Evolutionary conservation across 2,329 filamentous ascomycete genomes (phyloP).

Genomic region (Diaporthe sp.): DNA sequence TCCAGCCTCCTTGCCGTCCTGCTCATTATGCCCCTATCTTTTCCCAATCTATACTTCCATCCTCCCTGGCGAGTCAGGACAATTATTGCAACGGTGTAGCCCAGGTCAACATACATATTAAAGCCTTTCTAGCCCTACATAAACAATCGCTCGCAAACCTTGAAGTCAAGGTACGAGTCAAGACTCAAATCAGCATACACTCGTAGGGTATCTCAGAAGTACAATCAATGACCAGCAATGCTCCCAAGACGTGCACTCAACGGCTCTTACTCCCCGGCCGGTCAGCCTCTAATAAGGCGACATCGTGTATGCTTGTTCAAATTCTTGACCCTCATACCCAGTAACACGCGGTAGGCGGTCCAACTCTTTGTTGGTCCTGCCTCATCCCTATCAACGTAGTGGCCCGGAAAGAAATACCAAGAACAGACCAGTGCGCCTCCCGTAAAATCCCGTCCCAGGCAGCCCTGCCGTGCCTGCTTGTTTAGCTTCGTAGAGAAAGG

Average conservation of each 20-base stretch:
- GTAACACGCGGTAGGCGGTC: not conserved
- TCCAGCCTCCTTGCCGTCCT: not conserved
- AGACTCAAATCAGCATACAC: conserved; percentile 28
- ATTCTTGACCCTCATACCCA: conserved; percentile 1
- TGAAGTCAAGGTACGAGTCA: not conserved
- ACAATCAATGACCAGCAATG: conserved; percentile 24
- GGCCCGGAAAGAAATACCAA: not conserved
- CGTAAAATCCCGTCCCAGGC: not conserved
- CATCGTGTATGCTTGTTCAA: conserved; percentile 34
- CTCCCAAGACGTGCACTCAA: conserved; percentile 6
- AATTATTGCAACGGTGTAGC: not conserved
- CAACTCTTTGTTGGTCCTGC: not conserved
- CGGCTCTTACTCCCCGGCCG: conserved; percentile 29
- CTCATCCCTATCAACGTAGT: not conserved
- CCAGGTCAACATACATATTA: not conserved
- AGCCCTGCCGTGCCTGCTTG: not conserved
- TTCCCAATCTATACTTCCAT: not conserved
- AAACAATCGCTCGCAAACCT: not conserved
- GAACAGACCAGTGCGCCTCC: conserved; percentile 3
- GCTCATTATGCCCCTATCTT: not conserved
- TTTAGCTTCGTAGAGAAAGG: not conserved
- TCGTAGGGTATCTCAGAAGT: conserved; percentile 43
- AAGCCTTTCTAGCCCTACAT: not conserved
- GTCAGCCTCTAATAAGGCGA: conserved; percentile 35
- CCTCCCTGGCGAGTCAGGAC: not conserved